phyloP scores from a whole-genome alignment of 2,329 filamentous ascomycete genomes.

The Colletotrichum cereale region DNA sequence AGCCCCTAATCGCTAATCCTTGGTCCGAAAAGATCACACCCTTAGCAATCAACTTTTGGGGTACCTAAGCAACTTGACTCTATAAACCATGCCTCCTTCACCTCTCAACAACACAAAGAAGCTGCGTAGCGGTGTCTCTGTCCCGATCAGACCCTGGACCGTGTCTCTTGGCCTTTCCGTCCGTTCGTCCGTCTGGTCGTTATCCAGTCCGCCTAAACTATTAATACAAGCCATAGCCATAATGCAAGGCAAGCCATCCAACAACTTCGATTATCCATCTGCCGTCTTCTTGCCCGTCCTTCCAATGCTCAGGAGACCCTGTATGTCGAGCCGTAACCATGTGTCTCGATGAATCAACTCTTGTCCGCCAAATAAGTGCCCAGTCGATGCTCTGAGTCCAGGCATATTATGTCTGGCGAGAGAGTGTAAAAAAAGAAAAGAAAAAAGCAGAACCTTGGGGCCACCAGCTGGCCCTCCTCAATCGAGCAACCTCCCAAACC shows the following conservation, averaged over 20 bases:
- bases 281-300: background rate
- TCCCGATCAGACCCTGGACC: background rate
- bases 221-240: conserved; percentile 27
- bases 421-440: conserved; percentile 29
- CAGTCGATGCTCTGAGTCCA: conserved; percentile 23
- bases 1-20: too few species aligned
- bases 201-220: conserved; percentile 5
- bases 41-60: conserved; percentile 36
- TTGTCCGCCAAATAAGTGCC: conserved; percentile 17
- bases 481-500: conserved; percentile 22
- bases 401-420: conserved; percentile 9
- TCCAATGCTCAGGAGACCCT: background rate
- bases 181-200: background rate
- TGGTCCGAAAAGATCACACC: too few species aligned
- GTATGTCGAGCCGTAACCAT: conserved; percentile 11
- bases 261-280: conserved; percentile 30
- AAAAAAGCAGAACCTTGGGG: conserved; percentile 24
- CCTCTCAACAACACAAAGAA: conserved; percentile 16
- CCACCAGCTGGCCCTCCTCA: conserved; percentile 8
- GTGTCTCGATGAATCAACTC: conserved; percentile 14
- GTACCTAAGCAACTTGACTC: conserved; percentile 27
- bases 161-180: background rate
- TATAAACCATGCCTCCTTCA: conserved; percentile 16
- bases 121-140: background rate
- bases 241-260: conserved; percentile 32